Evolutionary conservation across 768 basidiomycete genomes (phyloP).

Genomic region (Boletus tomentosulus): DNA sequence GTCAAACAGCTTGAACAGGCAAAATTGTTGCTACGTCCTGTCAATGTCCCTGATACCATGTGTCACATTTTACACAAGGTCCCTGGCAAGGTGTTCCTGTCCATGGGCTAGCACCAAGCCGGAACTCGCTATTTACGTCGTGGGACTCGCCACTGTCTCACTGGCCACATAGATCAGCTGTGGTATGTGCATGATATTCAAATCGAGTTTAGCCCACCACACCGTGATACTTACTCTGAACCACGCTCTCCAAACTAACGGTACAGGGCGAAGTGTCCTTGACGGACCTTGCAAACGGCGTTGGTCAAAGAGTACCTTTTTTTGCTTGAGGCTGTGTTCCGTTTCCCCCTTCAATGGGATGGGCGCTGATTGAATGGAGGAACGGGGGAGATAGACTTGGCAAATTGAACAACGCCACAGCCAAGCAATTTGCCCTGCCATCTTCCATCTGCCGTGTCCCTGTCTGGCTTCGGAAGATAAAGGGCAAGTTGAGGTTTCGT

Average conservation of each 20-base stretch:
- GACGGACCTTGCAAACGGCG: too few species aligned
- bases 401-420: neutral
- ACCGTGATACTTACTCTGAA: neutral
- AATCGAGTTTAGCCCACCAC: neutral
- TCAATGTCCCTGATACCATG: neutral
- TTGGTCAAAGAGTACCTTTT: neutral
- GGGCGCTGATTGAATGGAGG: neutral
- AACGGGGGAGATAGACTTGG: neutral
- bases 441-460: neutral
- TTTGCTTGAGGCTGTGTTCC: neutral
- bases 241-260: neutral
- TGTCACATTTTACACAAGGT: neutral
- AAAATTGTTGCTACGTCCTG: neutral
- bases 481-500: neutral
- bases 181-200: neutral
- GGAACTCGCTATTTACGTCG: neutral
- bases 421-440: neutral
- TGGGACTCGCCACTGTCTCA: neutral
- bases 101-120: neutral
- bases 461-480: constrained; percentile 9
- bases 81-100: neutral
- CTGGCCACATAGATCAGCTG: neutral
- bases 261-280: neutral
- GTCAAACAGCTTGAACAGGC: neutral
- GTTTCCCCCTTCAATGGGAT: neutral